Evolutionary conservation across 139 green algal species (phyloP).

Genomic region (Yamagishiella unicocca): DNA sequence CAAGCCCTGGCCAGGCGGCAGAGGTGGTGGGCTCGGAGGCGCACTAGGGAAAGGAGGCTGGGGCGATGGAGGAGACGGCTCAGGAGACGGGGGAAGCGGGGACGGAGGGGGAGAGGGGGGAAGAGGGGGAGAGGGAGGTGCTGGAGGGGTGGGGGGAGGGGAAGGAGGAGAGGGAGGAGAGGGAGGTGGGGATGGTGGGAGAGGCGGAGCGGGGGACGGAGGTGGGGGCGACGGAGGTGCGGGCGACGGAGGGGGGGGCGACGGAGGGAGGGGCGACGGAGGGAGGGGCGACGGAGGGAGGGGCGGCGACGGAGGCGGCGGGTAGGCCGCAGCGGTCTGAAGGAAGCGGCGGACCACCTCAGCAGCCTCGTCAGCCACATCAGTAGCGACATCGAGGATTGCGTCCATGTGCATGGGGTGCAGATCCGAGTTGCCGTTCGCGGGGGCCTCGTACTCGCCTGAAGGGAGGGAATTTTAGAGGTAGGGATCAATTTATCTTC

Average conservation of each 20-base stretch:
- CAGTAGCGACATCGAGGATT: neutral
- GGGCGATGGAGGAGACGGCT: neutral
- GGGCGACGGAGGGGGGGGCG: neutral
- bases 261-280: neutral
- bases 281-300: neutral
- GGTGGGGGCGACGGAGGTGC: neutral
- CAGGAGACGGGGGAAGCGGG: neutral
- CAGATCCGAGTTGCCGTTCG: neutral
- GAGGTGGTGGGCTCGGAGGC: neutral
- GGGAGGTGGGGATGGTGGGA: neutral
- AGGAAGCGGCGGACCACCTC: conserved; percentile 45
- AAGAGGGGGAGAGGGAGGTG: neutral
- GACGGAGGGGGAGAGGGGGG: neutral
- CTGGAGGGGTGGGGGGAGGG: neutral
- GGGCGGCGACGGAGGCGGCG: neutral
- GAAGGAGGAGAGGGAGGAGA: neutral
- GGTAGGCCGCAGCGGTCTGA: neutral
- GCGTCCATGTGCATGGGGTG: conserved; percentile 5
- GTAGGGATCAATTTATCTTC: no score
- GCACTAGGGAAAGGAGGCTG: neutral
- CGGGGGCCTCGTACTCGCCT: conserved; percentile 9
- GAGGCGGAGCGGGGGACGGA: neutral
- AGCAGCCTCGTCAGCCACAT: neutral
- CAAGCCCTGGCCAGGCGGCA: neutral
- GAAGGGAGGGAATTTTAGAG: no score